Percentiles rank a stretch among this genome's conserved stretches.
Conservation (phyloP, 2,329 filamentous ascomycete genomes). For the Blumeria hordei region DNA sequence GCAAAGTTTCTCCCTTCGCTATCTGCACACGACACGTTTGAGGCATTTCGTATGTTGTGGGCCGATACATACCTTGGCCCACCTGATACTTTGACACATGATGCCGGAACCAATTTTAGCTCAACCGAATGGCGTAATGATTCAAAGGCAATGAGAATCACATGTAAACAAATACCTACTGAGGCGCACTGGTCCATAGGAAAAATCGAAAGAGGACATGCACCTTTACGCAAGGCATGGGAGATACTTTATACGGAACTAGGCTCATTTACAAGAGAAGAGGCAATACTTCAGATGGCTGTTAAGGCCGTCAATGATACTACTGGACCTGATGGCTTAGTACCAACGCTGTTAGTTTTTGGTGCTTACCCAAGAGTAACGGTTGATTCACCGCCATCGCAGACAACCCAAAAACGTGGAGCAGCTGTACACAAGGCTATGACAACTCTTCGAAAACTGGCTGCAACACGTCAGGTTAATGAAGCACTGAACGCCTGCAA, state of each 20-base stretch:
- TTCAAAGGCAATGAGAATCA: slow-evolving; percentile 1
- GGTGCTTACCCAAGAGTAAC: background rate
- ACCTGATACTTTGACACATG: slow-evolving; percentile 1
- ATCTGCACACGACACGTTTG: background rate
- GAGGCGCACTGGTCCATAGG: background rate
- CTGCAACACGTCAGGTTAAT: background rate
- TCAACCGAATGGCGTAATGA: background rate
- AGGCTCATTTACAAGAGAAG: background rate
- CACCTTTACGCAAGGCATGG: background rate
- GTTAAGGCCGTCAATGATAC: slow-evolving; percentile 1
- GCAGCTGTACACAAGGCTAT: background rate
- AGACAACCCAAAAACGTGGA: background rate
- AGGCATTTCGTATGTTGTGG: background rate
- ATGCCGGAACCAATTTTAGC: slow-evolving; percentile 1
- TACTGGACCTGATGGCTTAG: background rate
- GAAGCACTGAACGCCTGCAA: background rate
- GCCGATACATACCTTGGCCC: background rate
- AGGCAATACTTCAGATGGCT: background rate
- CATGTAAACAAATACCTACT: background rate
- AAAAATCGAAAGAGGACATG: background rate
- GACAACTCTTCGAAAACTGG: background rate
- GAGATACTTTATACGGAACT: background rate
- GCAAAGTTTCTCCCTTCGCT: background rate
- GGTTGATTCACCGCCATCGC: background rate
- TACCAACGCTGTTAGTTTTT: background rate